These are phyloP conservation scores for Scedosporium aurantiacum DNA, from an alignment of 2,329 filamentous ascomycete species.

Conservation along the genomic window DNA sequence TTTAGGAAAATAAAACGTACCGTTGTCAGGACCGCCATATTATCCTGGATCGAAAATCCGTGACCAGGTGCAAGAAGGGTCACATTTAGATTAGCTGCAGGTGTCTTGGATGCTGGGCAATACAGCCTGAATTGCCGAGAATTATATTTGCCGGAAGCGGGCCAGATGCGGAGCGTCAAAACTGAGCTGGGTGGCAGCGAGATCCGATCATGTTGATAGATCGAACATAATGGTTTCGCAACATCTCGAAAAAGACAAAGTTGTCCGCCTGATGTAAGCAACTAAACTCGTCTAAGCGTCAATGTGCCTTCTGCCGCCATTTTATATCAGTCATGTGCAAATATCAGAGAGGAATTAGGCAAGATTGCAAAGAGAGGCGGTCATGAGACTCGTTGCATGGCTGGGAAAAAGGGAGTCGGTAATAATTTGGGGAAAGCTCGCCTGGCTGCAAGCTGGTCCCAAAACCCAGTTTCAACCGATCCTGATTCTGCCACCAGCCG, in stretches of 20 bases:
- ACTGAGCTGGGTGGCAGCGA: not conserved
- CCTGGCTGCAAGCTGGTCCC: not conserved
- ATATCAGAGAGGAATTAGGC: not conserved
- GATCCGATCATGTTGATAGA: not conserved
- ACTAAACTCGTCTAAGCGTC: not conserved
- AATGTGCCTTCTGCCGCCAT: not conserved
- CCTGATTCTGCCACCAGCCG: not conserved
- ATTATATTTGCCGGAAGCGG: not conserved
- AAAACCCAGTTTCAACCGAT: not conserved
- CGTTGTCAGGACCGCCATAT: not conserved
- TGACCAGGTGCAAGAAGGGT: conserved; percentile 2
- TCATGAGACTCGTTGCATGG: not conserved
- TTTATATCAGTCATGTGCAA: not conserved
- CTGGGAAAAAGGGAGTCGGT: not conserved
- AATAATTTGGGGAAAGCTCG: not conserved
- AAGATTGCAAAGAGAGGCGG: not conserved
- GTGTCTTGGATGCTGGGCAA: not conserved
- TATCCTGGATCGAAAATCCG: not conserved
- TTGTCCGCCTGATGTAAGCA: not conserved
- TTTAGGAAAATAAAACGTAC: not conserved
- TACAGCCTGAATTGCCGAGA: conserved; percentile 6
- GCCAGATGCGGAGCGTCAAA: not conserved
- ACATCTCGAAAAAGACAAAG: not conserved
- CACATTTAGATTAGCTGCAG: not conserved
- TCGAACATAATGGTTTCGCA: not conserved